Conservation (phyloP, 2,329 filamentous ascomycete genomes). For the Grosmannia penicillata region DNA sequence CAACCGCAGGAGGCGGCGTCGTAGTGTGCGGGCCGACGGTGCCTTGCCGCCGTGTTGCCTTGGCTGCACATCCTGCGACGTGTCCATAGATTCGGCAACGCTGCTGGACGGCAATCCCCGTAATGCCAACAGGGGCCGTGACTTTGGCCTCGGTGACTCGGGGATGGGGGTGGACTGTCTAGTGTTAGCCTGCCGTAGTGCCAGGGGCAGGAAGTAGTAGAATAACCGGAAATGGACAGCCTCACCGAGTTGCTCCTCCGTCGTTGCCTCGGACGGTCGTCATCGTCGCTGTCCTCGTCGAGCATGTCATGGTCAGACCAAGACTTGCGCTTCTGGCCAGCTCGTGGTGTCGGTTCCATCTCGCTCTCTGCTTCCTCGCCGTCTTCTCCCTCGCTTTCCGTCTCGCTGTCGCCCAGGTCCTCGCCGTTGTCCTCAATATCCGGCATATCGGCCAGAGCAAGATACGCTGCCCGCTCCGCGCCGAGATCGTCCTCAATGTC, state of each 20-base stretch:
- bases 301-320: conserved; percentile 60
- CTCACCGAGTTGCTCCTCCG: conserved; percentile 78
- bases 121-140: conserved; percentile 44
- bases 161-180: conserved; percentile 49
- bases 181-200: conserved; percentile 6
- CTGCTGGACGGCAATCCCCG: conserved; percentile 36
- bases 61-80: conserved; percentile 21
- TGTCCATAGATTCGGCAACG: conserved; percentile 37
- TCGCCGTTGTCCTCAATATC: conserved; percentile 57
- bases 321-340: conserved; percentile 49
- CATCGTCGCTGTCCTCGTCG: conserved; percentile 58
- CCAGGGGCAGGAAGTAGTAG: too few relatives aligned
- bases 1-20: conserved; percentile 59
- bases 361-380: conserved; percentile 59
- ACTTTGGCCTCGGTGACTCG: conserved; percentile 46
- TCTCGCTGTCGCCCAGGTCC: conserved; percentile 40
- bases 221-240: too few relatives aligned
- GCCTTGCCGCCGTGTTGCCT: conserved; percentile 13
- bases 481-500: conserved; percentile 76
- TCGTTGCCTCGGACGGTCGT: conserved; percentile 62
- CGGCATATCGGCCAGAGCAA: conserved; percentile 80
- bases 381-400: conserved; percentile 44
- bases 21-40: conserved; percentile 56
- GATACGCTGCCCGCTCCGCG: conserved; percentile 66
- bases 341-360: conserved; percentile 22